Conservation (phyloP, 768 basidiomycete species). For the Crepidotus variabilis region DNA sequence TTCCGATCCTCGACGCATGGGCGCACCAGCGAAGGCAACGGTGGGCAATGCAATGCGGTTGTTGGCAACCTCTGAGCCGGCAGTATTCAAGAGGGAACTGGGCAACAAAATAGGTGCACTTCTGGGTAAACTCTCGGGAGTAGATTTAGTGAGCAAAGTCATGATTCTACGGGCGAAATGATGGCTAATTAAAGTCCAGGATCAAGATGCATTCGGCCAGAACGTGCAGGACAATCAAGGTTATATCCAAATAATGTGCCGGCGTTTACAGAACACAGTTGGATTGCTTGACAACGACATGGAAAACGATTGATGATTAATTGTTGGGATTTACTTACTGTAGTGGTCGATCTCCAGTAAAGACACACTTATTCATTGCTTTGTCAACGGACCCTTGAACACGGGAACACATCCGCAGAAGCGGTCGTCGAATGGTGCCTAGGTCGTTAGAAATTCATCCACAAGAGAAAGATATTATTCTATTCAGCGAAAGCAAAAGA, state of each 20-base stretch:
- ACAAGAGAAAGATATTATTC: no score
- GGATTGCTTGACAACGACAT: constrained; percentile 44
- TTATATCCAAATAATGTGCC: constrained; percentile 75
- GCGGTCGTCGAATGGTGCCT: no score
- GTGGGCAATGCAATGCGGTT: constrained; percentile 51
- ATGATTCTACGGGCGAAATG: constrained; percentile 7
- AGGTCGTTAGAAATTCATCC: no score
- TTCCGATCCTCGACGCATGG: constrained; percentile 32
- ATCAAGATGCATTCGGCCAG: constrained; percentile 38
- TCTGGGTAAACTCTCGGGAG: constrained; percentile 46
- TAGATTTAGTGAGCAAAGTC: constrained; percentile 34
- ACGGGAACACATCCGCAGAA: no score
- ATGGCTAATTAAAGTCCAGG: constrained; percentile 23
- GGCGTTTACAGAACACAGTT: constrained; percentile 61
- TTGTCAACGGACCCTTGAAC: no score
- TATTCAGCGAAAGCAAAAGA: no score
- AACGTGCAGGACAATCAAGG: constrained; percentile 63
- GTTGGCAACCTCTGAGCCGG: constrained; percentile 52
- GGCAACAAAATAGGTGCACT: constrained; percentile 51
- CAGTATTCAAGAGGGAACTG: constrained; percentile 54
- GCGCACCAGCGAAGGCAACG: constrained; percentile 31
- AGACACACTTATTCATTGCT: no score
- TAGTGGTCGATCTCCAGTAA: no score
- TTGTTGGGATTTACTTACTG: no score
- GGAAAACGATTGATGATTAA: no score